These are phyloP conservation scores for Vitis amurensis DNA, from an alignment of 164 flowering plant species.

Conservation along the genomic window DNA sequence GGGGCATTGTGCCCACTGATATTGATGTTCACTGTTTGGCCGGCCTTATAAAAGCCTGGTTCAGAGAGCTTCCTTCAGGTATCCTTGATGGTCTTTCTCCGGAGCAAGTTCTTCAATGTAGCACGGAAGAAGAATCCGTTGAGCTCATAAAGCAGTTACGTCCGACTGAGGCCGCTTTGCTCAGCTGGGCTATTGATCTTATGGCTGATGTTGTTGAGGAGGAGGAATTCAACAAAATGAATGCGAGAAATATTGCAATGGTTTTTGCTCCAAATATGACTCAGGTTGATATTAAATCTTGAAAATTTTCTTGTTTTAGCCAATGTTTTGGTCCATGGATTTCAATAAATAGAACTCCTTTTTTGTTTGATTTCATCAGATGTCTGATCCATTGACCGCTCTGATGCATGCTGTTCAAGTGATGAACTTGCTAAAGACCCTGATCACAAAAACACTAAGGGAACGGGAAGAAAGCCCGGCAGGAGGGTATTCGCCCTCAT, in stretches of 20 bases:
- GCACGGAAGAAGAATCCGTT: slow-evolving; percentile 72
- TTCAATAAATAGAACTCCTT: neutral
- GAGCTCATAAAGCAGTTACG: slow-evolving; percentile 74
- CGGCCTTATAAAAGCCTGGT: slow-evolving; percentile 95
- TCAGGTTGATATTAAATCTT: slow-evolving; percentile 45
- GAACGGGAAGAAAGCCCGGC: slow-evolving; percentile 68
- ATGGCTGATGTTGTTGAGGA: slow-evolving; percentile 97
- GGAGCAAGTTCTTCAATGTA: slow-evolving; percentile 84
- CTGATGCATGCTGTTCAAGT: slow-evolving; percentile 99
- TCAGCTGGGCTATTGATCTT: slow-evolving; percentile 90
- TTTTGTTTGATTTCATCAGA: slow-evolving; percentile 37
- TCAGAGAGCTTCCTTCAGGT: slow-evolving; percentile 89
- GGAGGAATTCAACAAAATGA: slow-evolving; percentile 91
- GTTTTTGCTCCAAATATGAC: slow-evolving; percentile 98
- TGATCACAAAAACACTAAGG: slow-evolving; percentile 65
- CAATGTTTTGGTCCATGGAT: neutral
- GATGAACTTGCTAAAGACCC: slow-evolving; percentile 92
- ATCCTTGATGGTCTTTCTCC: slow-evolving; percentile 95
- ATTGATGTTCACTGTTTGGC: slow-evolving; percentile 97
- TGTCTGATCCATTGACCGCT: slow-evolving; percentile 99
- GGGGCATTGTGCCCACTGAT: slow-evolving; percentile 81
- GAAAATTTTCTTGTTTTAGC: neutral
- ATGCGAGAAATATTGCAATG: slow-evolving; percentile 92
- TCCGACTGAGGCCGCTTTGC: slow-evolving; percentile 81
- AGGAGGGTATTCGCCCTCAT: slow-evolving; percentile 65